These are phyloP conservation scores for Ambrosia hybrid DNA, from an alignment of 140 eudicot genomes.

Conservation along the genomic window DNA sequence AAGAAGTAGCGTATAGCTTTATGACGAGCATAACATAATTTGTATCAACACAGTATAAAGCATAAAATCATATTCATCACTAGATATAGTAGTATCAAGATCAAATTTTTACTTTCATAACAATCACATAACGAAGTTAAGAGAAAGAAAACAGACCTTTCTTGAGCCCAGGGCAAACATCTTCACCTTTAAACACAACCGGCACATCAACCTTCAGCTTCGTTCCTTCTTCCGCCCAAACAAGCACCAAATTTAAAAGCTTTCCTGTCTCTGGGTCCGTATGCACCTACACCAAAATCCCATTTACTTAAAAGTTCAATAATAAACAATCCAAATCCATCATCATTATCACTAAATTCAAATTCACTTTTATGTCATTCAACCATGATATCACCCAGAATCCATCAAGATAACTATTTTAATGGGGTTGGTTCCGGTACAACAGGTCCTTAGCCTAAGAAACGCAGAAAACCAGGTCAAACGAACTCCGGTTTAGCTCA, in stretches of 20 bases:
- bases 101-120: constrained; percentile 3
- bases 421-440: too few relatives aligned
- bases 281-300: constrained; percentile 59
- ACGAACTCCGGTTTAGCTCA: too few relatives aligned
- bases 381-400: not conserved
- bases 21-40: not conserved
- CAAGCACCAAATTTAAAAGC: constrained; percentile 82
- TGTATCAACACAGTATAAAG: constrained; percentile 1
- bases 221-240: constrained; percentile 93
- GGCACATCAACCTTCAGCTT: constrained; percentile 80
- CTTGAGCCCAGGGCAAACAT: constrained; percentile 77
- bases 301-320: not conserved
- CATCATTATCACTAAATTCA: not conserved
- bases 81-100: constrained; percentile 4
- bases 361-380: not conserved
- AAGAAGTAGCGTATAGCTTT: not conserved
- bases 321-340: constrained; percentile 2
- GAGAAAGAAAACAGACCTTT: constrained; percentile 57
- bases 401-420: too few relatives aligned
- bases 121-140: not conserved
- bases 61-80: not conserved
- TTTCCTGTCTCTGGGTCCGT: constrained; percentile 70
- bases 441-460: too few relatives aligned
- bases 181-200: constrained; percentile 78
- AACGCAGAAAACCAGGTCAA: too few relatives aligned